Conservation (phyloP, 768 basidiomycete species). For the Pluteus cervinus region DNA sequence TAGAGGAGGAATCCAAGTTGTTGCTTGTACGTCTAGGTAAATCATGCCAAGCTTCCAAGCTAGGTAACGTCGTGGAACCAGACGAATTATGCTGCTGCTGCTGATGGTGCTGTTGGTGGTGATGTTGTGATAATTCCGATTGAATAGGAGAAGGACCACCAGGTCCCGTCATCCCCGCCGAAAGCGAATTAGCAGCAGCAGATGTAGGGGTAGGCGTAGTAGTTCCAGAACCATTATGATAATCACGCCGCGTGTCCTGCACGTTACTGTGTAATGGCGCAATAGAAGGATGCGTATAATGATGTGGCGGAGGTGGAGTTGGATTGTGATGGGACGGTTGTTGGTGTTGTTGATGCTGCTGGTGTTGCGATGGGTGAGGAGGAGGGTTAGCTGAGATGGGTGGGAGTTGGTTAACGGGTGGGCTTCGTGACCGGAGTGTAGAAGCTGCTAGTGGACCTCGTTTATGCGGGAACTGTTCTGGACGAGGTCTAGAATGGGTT, state of each 20-base stretch:
- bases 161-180: too few species aligned
- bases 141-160: too few species aligned
- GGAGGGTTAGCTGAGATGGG: conserved; percentile 37
- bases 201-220: conserved; percentile 6
- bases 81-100: too few species aligned
- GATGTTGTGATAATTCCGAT: conserved; percentile 13
- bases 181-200: neutral
- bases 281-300: conserved; percentile 48
- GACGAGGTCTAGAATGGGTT: conserved; percentile 72
- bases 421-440: conserved; percentile 43
- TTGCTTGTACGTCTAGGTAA: too few species aligned
- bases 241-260: conserved; percentile 6
- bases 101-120: conserved; percentile 7
- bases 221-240: too few species aligned
- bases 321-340: too few species aligned
- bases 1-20: too few species aligned
- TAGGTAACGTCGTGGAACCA: conserved; percentile 40
- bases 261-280: conserved; percentile 30
- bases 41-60: conserved; percentile 41
- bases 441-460: conserved; percentile 59
- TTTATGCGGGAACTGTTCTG: conserved; percentile 79
- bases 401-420: conserved; percentile 36
- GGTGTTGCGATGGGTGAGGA: conserved; percentile 22
- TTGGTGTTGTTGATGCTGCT: too few species aligned
- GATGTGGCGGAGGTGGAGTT: conserved; percentile 31